phyloP scores from a whole-genome alignment of 257 asterid genomes.

The Gentiana dahurica region DNA sequence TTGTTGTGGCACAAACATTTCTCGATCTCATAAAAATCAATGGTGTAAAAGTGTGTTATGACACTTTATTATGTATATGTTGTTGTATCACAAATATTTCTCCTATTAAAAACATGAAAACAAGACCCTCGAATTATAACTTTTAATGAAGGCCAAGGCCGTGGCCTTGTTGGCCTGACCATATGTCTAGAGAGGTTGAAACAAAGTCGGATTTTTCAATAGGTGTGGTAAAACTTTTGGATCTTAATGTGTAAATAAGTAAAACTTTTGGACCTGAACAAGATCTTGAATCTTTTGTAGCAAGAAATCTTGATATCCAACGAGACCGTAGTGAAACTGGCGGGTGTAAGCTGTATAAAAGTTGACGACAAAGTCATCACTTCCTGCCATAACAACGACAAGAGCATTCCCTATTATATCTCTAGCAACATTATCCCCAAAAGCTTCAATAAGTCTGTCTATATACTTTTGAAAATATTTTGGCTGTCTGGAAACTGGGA shows the following conservation, averaged over 20 bases:
- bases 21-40: no score
- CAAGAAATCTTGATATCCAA: conserved; percentile 15
- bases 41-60: no score
- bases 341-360: conserved; percentile 6
- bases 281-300: conserved; percentile 7
- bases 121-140: no score
- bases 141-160: no score
- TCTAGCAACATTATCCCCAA: conserved; percentile 8
- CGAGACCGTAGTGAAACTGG: conserved; percentile 1
- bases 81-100: no score
- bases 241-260: neutral
- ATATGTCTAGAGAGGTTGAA: neutral
- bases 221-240: neutral
- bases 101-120: neutral
- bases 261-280: conserved; percentile 7
- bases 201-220: neutral
- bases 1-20: no score
- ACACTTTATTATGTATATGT: no score
- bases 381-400: conserved; percentile 9
- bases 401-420: conserved; percentile 11
- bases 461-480: conserved; percentile 7
- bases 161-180: neutral
- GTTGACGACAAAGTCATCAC: conserved; percentile 13
- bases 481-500: conserved; percentile 13
- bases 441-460: neutral